Evolutionary conservation across 2,329 filamentous ascomycete genomes (phyloP).

Genomic region (Paracorniculantispora psalliotae): DNA sequence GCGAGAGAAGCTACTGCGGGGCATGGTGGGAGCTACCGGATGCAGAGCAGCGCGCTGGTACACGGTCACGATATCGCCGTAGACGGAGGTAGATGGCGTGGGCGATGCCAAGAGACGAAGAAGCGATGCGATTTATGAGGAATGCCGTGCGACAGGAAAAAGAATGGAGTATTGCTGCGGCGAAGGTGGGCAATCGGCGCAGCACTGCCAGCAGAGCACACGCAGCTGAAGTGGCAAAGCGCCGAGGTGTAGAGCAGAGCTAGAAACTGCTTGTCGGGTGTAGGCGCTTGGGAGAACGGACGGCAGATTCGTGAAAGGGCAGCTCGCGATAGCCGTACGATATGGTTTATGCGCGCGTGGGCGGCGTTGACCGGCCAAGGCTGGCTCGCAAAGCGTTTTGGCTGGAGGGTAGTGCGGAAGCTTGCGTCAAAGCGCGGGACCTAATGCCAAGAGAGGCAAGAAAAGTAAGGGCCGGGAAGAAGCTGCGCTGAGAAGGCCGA

Average conservation of each 20-base stretch:
- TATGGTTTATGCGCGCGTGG: background rate
- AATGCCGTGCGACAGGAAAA: background rate
- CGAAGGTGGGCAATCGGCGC: background rate
- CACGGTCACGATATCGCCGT: background rate
- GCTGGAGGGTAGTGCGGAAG: background rate
- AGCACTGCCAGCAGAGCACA: background rate
- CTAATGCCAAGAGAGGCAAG: background rate
- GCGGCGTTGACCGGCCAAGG: background rate
- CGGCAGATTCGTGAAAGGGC: background rate
- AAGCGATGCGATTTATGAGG: background rate
- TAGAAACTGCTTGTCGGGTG: background rate
- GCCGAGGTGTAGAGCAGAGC: background rate
- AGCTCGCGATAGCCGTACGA: background rate
- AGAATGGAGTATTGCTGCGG: background rate
- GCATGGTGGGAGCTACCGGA: constrained; percentile 28
- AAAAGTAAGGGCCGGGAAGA: background rate
- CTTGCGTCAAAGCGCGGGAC: background rate
- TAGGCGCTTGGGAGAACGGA: background rate
- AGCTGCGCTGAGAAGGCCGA: too few relatives aligned
- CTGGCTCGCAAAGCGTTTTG: background rate
- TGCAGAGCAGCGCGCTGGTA: background rate
- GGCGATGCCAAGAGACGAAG: background rate
- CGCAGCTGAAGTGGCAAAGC: background rate
- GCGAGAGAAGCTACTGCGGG: constrained; percentile 44
- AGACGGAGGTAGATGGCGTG: background rate